phyloP scores from a whole-genome alignment of 805 yeast genomes.

The Metschnikowia similis region DNA sequence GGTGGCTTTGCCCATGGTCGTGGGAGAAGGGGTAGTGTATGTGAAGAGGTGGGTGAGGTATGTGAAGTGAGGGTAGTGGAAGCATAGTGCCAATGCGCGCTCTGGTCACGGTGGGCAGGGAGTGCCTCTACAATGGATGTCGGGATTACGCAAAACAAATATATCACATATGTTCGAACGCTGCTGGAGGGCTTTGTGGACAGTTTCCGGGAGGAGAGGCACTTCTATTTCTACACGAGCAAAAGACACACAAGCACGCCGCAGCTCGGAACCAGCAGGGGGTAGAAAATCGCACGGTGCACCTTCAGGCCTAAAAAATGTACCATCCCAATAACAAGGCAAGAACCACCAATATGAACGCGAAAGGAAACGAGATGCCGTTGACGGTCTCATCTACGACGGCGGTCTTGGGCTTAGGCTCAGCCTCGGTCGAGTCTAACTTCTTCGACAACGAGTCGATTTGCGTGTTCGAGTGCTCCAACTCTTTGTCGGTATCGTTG shows the following conservation, averaged over 20 bases:
- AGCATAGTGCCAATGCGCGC: neutral
- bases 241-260: neutral
- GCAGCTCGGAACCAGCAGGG: neutral
- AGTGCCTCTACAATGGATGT: neutral
- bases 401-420: constrained; percentile 15
- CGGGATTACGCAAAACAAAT: neutral
- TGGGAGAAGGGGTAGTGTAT: neutral
- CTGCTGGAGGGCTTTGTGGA: neutral
- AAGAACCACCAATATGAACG: constrained; percentile 42
- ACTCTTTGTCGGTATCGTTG: constrained; percentile 23
- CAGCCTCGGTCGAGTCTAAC: constrained; percentile 36
- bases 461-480: constrained; percentile 38
- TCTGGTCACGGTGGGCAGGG: no score
- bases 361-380: constrained; percentile 54
- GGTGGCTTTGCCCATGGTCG: constrained; percentile 23
- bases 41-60: no score
- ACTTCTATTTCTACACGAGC: neutral
- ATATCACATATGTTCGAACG: neutral
- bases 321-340: constrained; percentile 71
- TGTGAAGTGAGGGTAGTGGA: no score
- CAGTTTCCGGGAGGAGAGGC: neutral
- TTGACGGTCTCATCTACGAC: constrained; percentile 28
- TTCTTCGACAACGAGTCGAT: constrained; percentile 42
- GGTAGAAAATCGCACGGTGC: neutral
- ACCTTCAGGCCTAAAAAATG: constrained; percentile 42